Evolutionary conservation across 768 basidiomycete species (phyloP), one percentile per base, ranked within the genome.

Genomic region (Vararia minispora): DNA sequence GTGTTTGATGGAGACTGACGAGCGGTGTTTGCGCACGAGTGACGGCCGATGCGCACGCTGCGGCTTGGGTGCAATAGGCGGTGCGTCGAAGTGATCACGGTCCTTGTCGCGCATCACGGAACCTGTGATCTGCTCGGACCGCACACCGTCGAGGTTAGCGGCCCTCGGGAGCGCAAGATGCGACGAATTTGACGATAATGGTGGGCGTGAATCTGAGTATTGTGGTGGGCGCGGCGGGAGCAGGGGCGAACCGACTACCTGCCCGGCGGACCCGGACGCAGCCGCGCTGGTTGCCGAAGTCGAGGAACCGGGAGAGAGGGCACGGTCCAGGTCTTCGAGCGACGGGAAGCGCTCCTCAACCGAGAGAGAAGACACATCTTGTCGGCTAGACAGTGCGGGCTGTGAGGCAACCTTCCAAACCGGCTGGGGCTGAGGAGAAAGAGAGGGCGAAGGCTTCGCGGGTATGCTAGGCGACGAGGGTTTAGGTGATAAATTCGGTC

Each of bases 341-440:
- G 91, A 84, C 0, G 91, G 91, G 56, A 86, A 95, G 37, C 86
- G 70, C 22, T 75, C 69, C 56, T 91, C 88, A 13, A 66, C 71
- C 29, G 70, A 62, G 17, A 68, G 53, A 22, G 68, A n/a, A n/a
- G n/a, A n/a, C n/a, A n/a, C n/a, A n/a, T n/a, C n/a, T n/a, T n/a
- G n/a, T n/a, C n/a, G n/a, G n/a, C n/a, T n/a, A n/a, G n/a, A n/a
- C n/a, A n/a, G n/a, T n/a, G n/a, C n/a, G n/a, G 49, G 39, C 23
- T 47, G 46, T 7, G 42, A 39, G 5, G 37, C 35, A n/a, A 35
- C 37, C 20, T 40, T 40, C 47, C 44, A 48, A 6, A 40, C 32
- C 16, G 43, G 35, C 28, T 42, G 33, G 27, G 23, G n/a, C 17
- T 44, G 44, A 17, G 40, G 40, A 3, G 18, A n/a, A n/a, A n/a